Percentiles rank a stretch among this genome's conserved stretches.
Evolutionary conservation across 495 filamentous ascomycete species (phyloP).

Genomic region (Hyaloscypha finlandica): DNA sequence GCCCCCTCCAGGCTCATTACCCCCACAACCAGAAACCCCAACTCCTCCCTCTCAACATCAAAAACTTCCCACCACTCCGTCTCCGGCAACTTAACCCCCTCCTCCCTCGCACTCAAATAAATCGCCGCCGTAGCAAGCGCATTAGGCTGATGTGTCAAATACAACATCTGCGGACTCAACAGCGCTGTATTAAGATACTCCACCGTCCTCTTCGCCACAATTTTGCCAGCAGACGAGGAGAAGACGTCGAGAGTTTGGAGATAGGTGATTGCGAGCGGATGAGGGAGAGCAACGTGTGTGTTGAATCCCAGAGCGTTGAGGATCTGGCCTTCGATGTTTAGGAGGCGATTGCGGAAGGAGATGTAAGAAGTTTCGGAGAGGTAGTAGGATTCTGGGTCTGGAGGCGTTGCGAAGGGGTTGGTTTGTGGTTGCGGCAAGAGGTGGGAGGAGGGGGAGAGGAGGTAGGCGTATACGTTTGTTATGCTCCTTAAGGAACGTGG

Average conservation of each 20-base stretch:
- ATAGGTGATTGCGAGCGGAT: constrained; percentile 89
- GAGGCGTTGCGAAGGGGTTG: constrained; percentile 21
- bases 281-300: constrained; percentile 80
- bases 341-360: constrained; percentile 57
- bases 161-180: constrained; percentile 84
- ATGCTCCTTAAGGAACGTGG: constrained; percentile 77
- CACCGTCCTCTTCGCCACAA: constrained; percentile 63
- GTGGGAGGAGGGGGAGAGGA: constrained; percentile 67
- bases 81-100: constrained; percentile 73
- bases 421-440: constrained; percentile 40
- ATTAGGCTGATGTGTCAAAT: constrained; percentile 88
- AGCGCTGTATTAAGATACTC: constrained; percentile 78
- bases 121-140: constrained; percentile 84
- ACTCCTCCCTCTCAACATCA: constrained; percentile 93
- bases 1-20: constrained; percentile 81
- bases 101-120: constrained; percentile 83
- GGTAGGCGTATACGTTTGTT: constrained; percentile 80
- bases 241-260: constrained; percentile 79
- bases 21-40: constrained; percentile 89
- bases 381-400: constrained; percentile 62
- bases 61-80: constrained; percentile 97
- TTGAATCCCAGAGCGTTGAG: constrained; percentile 77
- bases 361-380: constrained; percentile 75
- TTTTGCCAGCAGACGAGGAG: constrained; percentile 32
- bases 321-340: constrained; percentile 72